Percentiles rank a stretch among this genome's conserved stretches.
Evolutionary conservation across 768 basidiomycete species (phyloP).

Genomic region (Ephemerocybe angulata): DNA sequence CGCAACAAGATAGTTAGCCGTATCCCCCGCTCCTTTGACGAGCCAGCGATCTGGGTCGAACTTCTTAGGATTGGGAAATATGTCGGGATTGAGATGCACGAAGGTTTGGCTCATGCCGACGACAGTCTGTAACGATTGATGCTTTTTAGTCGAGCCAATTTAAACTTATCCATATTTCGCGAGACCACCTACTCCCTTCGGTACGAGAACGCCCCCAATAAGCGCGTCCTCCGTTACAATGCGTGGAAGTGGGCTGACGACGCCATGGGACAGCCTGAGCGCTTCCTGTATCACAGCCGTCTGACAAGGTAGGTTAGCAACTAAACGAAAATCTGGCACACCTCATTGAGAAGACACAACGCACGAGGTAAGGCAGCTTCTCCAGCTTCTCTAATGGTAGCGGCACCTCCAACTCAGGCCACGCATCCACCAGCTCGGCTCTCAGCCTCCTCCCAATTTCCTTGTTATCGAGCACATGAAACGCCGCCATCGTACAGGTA

Average conservation of each 20-base stretch:
- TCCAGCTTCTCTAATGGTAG: constrained; percentile 35
- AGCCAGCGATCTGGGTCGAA: constrained; percentile 46
- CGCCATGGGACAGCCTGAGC: constrained; percentile 38
- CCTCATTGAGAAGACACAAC: constrained; percentile 8
- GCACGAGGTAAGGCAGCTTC: constrained; percentile 43
- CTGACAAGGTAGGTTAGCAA: constrained; percentile 24
- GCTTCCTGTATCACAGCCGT: constrained; percentile 47
- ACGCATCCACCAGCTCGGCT: constrained; percentile 32
- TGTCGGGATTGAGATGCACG: constrained; percentile 34
- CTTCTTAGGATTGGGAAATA: constrained; percentile 37
- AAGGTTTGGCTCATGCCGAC: constrained; percentile 39
- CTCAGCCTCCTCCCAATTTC: constrained; percentile 25
- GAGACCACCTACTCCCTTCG: constrained; percentile 32
- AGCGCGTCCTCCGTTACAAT: constrained; percentile 31
- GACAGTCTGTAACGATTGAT: constrained; percentile 27
- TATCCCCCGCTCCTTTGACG: constrained; percentile 26
- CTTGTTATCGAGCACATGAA: constrained; percentile 32
- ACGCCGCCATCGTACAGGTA: constrained; percentile 32
- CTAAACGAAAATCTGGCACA: neutral
- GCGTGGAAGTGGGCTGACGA: constrained; percentile 36
- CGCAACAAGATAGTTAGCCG: constrained; percentile 39
- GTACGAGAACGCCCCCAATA: constrained; percentile 34
- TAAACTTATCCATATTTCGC: neutral
- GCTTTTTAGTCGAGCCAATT: no score
- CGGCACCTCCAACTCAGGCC: constrained; percentile 34